Evolutionary conservation across 495 filamentous ascomycete species (phyloP).

Genomic region (Pyronema domesticum): DNA sequence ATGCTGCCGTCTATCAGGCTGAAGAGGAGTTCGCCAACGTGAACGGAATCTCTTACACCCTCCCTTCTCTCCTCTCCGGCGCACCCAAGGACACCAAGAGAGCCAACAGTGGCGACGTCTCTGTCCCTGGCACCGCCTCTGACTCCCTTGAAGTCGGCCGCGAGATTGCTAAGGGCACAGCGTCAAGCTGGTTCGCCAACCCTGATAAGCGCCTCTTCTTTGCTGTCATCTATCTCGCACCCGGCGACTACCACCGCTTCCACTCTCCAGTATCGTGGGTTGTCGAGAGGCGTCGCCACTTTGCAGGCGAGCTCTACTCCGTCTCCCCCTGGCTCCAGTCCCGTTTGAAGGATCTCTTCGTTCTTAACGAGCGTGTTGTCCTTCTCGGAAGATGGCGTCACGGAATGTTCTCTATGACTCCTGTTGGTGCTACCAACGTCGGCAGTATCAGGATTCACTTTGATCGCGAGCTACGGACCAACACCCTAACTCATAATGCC

Average conservation of each 20-base stretch:
- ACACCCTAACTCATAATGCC: constrained; percentile 63
- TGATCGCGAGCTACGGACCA: constrained; percentile 83
- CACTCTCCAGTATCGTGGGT: constrained; percentile 92
- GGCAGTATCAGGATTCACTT: constrained; percentile 96
- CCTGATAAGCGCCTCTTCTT: constrained; percentile 50
- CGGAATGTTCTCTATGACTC: constrained; percentile 92
- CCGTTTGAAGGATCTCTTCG: constrained; percentile 83
- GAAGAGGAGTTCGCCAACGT: constrained; percentile 89
- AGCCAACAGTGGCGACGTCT: constrained; percentile 34
- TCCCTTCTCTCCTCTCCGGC: constrained; percentile 79
- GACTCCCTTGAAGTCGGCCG: constrained; percentile 59
- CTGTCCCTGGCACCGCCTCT: constrained; percentile 44
- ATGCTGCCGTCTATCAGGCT: constrained; percentile 48
- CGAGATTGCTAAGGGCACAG: constrained; percentile 49
- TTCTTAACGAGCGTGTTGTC: constrained; percentile 88
- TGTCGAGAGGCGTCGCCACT: constrained; percentile 75
- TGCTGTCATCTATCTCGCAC: constrained; percentile 90
- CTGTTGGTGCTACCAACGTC: constrained; percentile 97
- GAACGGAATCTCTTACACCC: constrained; percentile 91
- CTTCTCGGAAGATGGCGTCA: constrained; percentile 86
- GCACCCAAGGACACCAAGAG: constrained; percentile 26
- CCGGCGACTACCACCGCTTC: constrained; percentile 96
- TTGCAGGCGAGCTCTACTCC: constrained; percentile 86
- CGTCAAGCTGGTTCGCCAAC: constrained; percentile 8
- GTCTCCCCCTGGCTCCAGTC: constrained; percentile 88